A percentile compares a stretch with the other conserved stretches of the same genome.
These are phyloP conservation scores for Ilex asprella DNA, from an alignment of 257 asterid species.

Conservation along the genomic window DNA sequence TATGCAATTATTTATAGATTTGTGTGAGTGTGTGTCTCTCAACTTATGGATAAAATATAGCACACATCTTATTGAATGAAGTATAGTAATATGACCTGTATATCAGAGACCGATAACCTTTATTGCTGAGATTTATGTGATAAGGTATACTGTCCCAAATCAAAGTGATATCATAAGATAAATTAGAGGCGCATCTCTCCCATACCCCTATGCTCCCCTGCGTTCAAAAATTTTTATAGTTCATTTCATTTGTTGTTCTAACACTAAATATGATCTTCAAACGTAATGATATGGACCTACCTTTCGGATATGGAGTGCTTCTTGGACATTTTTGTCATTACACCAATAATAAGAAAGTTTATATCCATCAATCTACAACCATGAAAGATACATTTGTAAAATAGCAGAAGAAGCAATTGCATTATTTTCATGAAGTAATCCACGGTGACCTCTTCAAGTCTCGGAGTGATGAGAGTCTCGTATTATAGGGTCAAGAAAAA, in stretches of 20 bases:
- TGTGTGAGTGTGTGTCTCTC: no score
- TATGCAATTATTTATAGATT: not conserved
- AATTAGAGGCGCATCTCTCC: conserved; percentile 11
- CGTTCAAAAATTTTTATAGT: not conserved
- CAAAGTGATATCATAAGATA: not conserved
- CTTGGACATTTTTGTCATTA: conserved; percentile 28
- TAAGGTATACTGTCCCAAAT: conserved; percentile 4
- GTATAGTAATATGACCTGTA: conserved; percentile 18
- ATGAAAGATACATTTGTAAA: no score
- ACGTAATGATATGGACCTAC: not conserved
- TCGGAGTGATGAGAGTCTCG: no score
- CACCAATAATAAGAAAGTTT: conserved; percentile 26
- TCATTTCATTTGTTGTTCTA: no score
- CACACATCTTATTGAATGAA: not conserved
- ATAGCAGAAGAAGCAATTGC: no score
- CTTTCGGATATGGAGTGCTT: conserved; percentile 33
- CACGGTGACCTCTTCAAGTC: no score
- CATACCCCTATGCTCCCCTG: conserved; percentile 21
- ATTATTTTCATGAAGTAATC: no score
- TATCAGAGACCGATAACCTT: conserved; percentile 30
- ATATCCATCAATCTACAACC: conserved; percentile 17
- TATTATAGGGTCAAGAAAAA: no score
- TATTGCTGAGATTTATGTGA: conserved; percentile 21
- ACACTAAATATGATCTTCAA: no score
- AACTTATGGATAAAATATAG: no score